These are phyloP conservation scores for Penicillium psychrosexuale DNA, from an alignment of 2,329 filamentous ascomycete genomes.

Conservation along the genomic window DNA sequence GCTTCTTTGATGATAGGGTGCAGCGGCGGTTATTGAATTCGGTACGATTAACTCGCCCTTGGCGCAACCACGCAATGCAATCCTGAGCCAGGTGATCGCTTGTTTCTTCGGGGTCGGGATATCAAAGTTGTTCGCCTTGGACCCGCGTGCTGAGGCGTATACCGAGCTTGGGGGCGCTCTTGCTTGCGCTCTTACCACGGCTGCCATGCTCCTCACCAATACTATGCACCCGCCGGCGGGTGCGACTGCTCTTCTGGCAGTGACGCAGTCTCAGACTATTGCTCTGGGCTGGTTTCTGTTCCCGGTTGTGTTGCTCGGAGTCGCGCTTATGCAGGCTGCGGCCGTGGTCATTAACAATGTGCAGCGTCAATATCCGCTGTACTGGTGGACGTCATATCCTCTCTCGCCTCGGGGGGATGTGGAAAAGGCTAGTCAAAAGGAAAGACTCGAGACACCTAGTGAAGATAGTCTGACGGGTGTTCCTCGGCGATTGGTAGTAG, in stretches of 20 bases:
- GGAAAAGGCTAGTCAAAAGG: constrained; percentile 21
- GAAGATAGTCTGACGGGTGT: constrained; percentile 24
- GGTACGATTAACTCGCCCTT: constrained; percentile 69
- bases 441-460: constrained; percentile 12
- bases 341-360: constrained; percentile 69
- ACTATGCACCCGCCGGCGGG: constrained; percentile 73
- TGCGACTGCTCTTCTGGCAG: constrained; percentile 68
- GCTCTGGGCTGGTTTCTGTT: constrained; percentile 67
- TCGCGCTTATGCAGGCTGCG: constrained; percentile 58
- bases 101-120: constrained; percentile 60
- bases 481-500: constrained; percentile 30
- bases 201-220: constrained; percentile 66
- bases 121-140: constrained; percentile 62
- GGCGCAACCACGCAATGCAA: constrained; percentile 67
- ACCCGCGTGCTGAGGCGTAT: constrained; percentile 48
- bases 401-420: constrained; percentile 20
- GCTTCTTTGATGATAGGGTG: constrained; percentile 51
- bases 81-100: constrained; percentile 65
- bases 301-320: constrained; percentile 60
- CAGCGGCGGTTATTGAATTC: constrained; percentile 72
- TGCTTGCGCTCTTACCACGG: constrained; percentile 61
- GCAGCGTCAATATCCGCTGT: constrained; percentile 62
- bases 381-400: constrained; percentile 58
- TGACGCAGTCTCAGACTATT: constrained; percentile 47
- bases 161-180: constrained; percentile 65